Evolutionary conservation across 257 asterid species (phyloP).

Genomic region (Voacanga thouarsii): DNA sequence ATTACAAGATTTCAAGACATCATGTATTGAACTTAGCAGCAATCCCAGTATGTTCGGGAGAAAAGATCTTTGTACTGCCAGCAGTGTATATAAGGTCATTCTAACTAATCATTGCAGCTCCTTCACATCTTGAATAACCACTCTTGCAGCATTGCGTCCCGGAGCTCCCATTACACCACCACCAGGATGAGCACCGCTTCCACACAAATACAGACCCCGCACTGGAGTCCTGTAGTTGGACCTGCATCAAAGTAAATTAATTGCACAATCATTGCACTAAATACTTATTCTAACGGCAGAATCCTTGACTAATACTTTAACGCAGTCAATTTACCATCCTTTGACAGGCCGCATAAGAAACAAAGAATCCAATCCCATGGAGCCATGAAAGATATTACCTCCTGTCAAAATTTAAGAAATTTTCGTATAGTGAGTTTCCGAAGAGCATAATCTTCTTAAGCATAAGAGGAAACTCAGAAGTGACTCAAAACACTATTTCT

Average conservation of each 20-base stretch:
- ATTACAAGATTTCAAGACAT: neutral
- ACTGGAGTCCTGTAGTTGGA: constrained; percentile 83
- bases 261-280: neutral
- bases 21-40: no score
- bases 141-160: constrained; percentile 82
- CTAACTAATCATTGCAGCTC: constrained; percentile 2
- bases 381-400: constrained; percentile 94
- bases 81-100: neutral
- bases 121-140: constrained; percentile 68
- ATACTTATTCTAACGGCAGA: neutral
- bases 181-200: constrained; percentile 97
- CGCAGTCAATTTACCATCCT: constrained; percentile 63
- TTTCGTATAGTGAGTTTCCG: neutral
- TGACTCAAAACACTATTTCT: neutral
- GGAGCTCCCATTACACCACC: constrained; percentile 99
- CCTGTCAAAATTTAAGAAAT: constrained; percentile 42
- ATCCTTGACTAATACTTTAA: neutral
- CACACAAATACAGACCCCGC: constrained; percentile 75
- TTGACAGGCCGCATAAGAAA: constrained; percentile 92
- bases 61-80: neutral
- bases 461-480: neutral
- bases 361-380: constrained; percentile 88
- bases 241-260: constrained; percentile 38
- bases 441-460: neutral
- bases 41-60: neutral